Percentiles rank a stretch among this genome's conserved stretches.
phyloP scores from a whole-genome alignment of 1,284 basidiomycete species.

The Ganoderma meredithae region DNA sequence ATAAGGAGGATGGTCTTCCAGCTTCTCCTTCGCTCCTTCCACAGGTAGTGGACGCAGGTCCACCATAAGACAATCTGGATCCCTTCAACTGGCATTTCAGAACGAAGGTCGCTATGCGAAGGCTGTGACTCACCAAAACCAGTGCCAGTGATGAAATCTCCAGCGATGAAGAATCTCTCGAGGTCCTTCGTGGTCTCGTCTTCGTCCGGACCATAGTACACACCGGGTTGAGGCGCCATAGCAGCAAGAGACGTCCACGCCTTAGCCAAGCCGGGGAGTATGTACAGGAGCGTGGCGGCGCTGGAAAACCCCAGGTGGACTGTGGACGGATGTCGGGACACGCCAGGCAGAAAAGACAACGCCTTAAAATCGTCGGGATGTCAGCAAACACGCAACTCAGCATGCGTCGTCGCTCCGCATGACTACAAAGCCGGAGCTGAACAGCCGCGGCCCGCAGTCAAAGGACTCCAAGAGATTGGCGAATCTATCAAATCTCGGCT shows the following conservation, averaged over 20 bases:
- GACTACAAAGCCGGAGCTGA: neutral
- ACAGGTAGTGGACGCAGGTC: constrained; percentile 48
- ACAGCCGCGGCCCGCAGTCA: neutral
- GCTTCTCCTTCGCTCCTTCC: constrained; percentile 44
- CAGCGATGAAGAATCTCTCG: constrained; percentile 35
- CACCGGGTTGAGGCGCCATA: constrained; percentile 18
- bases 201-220: constrained; percentile 31
- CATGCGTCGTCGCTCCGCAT: neutral
- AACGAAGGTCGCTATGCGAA: neutral
- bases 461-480: neutral
- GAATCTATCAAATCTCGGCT: constrained; percentile 3
- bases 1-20: constrained; percentile 45
- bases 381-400: neutral
- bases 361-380: neutral
- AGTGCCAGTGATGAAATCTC: constrained; percentile 32
- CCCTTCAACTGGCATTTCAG: constrained; percentile 35
- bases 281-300: constrained; percentile 22
- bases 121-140: constrained; percentile 31
- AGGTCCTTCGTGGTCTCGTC: constrained; percentile 24
- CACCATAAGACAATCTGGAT: constrained; percentile 49
- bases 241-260: neutral
- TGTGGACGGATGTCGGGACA: constrained; percentile 7
- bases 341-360: neutral
- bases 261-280: neutral
- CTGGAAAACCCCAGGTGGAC: constrained; percentile 19